Evolutionary conservation across 208 protist genomes (phyloP).

Genomic region (Trypanosoma boissoni): DNA sequence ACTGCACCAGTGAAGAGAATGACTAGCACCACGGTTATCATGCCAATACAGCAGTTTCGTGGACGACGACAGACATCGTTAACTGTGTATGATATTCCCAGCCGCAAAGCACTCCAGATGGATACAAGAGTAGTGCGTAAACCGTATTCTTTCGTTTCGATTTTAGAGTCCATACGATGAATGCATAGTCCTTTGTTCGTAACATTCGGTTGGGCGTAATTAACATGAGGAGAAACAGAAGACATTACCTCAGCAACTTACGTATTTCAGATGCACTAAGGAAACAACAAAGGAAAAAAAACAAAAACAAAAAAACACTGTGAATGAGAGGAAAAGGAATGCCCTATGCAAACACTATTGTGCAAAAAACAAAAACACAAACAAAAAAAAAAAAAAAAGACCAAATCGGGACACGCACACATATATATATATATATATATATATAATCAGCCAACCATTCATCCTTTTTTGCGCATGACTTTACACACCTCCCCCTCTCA

Average conservation of each 20-base stretch:
- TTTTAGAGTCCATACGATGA: no score
- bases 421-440: not conserved
- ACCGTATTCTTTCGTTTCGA: no score
- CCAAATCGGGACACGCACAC: not conserved
- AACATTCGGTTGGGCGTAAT: no score
- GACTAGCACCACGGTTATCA: constrained; percentile 53
- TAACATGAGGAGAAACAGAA: not conserved
- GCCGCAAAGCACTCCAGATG: constrained; percentile 18
- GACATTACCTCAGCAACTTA: not conserved
- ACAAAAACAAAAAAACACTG: constrained; percentile 2
- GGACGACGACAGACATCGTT: constrained; percentile 51
- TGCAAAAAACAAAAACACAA: constrained; percentile 15
- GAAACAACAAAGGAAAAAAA: constrained; percentile 1
- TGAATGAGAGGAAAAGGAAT: not conserved
- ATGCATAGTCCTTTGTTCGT: no score
- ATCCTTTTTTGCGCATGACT: not conserved
- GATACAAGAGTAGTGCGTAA: no score
- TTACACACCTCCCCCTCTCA: not conserved
- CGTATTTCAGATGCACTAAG: constrained; percentile 4
- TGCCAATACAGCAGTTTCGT: constrained; percentile 61
- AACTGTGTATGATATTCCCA: constrained; percentile 47
- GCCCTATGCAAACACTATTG: not conserved
- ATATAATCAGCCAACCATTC: not conserved
- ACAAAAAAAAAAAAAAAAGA: constrained; percentile 14
- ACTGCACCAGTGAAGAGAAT: constrained; percentile 64